phyloP scores from a whole-genome alignment of 768 basidiomycete genomes.

The Tulasnella sp. region DNA sequence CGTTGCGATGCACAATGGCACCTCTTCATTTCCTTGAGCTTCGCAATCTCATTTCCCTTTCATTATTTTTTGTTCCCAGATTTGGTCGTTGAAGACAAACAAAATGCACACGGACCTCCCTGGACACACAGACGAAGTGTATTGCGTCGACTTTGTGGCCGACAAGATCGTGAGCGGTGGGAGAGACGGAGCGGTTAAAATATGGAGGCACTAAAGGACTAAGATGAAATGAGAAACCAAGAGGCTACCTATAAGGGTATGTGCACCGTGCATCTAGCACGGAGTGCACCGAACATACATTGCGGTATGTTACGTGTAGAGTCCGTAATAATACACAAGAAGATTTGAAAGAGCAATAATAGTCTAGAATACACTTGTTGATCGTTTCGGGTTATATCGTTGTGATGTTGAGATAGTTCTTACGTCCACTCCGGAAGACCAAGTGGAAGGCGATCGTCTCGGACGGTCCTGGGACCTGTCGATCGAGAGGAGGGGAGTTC shows the following conservation, averaged over 20 bases:
- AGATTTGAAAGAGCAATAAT: neutral
- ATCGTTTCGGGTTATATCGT: no score
- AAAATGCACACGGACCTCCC: slow-evolving; percentile 91
- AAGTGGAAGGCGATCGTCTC: no score
- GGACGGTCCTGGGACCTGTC: no score
- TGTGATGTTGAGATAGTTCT: no score
- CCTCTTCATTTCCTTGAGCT: neutral
- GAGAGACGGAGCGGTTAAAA: slow-evolving; percentile 80
- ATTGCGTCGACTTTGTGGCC: slow-evolving; percentile 97
- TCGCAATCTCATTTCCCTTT: neutral
- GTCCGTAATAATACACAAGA: neutral
- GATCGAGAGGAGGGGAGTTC: neutral
- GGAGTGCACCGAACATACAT: neutral
- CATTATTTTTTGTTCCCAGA: slow-evolving; percentile 35
- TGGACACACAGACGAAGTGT: slow-evolving; percentile 95
- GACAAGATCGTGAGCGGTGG: slow-evolving; percentile 99
- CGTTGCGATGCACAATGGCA: neutral
- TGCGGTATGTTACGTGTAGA: neutral
- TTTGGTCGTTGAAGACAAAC: slow-evolving; percentile 95
- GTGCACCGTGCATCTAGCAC: neutral
- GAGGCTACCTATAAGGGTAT: no score
- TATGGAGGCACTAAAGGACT: slow-evolving; percentile 36
- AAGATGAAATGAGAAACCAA: neutral
- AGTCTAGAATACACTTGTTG: neutral
- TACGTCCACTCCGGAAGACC: no score